Base-by-base conservation (phyloP, 2,329 filamentous ascomycete species). In the Sarocladiaceae sp. region DNA sequence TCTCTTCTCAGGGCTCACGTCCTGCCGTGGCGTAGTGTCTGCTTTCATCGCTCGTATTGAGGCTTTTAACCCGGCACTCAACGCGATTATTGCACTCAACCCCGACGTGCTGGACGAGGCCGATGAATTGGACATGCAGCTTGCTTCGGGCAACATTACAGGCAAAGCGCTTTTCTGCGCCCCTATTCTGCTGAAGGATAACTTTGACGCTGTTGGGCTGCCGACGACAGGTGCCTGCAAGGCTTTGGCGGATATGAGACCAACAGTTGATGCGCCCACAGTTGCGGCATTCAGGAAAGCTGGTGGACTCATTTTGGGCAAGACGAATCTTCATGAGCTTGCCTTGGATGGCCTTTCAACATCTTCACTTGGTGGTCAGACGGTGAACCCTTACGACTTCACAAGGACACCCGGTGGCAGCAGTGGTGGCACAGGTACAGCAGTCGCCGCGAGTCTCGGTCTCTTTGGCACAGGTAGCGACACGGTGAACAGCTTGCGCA, bases 161-260 rank as follows among this genome's bases (percentile, higher is more conserved):
- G 42, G n/a, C n/a, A n/a, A 33, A 4, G 8, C 13, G 13, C 53
- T 54, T 6, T 39, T 50, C 40, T 51, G 53, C 35, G 31, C 52
- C 8, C 53, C 53, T 3, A 51, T 54, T 25, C 44, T 54, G 5
- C 31, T 54, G 23, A 54, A 54, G 26, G 53, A 54, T 28, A 51
- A 54, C 25, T 50, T 33, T 17, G 50, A 54, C 28, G 40, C 26
- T 11, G 33, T 33, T 4, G 53, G 53, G 7, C 39, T 54, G 35
- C 42, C 50, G 5, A 54, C 50, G 11, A 52, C 50, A 1, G 49
- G 22, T 12, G 50, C 42, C 2, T 54, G 48, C 12, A 35, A 26
- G n/a, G 53, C 49, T 8, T 31, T 50, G 15, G 44, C 44, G 15
- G 33, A 52, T 26, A 26, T 49, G 2, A n/a, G 40, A 12, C 53